Base-by-base conservation (phyloP, 345 rosid species). In the Salix koriyanagi region DNA sequence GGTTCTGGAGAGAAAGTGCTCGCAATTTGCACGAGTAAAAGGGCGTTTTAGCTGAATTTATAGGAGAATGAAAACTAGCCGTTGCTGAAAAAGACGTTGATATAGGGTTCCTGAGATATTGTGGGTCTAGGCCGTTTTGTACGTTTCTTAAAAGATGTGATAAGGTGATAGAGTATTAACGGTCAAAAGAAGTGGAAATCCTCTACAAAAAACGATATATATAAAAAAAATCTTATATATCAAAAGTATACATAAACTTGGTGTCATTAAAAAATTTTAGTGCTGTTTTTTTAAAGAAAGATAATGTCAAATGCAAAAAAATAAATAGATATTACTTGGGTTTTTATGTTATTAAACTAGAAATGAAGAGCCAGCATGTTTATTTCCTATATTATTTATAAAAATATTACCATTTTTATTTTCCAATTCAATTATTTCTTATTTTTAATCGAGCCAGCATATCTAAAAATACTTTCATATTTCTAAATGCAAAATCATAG, bases 41-140 rank as follows among this genome's bases (percentile, higher is more conserved):
- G 25, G 13, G 19, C 5, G 4, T 6, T 58, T 5, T 7, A 19
- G 7, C 5, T 18, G 39, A 14, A 41, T 66, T 77, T 71, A 52
- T 77, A 60, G 4, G 41, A 76, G 50, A 23, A 12, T 28, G 68
- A 56, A 71, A 72, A 72, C 34, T 78, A 78, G 76, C 81, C 81
- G 81, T 78, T 78, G 6, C 54, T 54, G 18, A 30, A 72, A 56
- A 62, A 39, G 50, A 36, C 4, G 11, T 28, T 0, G 6, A 25
- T 15, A 71, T 41, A 46, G 79, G 56, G 25, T 39, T 42, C 50
- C 58, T 1, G 52, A 64, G 62, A 58, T 16, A 65, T 8, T n/a
- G 14, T 4, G 36, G 4, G 41, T 21, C 52, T 34, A 32, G 48
- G 61, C 72, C 68, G 23, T 75, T 68, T 76, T 25, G 79, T 30